Base-by-base conservation (phyloP, 192 early-diverging fungal species). In the Coemansia sp. region DNA sequence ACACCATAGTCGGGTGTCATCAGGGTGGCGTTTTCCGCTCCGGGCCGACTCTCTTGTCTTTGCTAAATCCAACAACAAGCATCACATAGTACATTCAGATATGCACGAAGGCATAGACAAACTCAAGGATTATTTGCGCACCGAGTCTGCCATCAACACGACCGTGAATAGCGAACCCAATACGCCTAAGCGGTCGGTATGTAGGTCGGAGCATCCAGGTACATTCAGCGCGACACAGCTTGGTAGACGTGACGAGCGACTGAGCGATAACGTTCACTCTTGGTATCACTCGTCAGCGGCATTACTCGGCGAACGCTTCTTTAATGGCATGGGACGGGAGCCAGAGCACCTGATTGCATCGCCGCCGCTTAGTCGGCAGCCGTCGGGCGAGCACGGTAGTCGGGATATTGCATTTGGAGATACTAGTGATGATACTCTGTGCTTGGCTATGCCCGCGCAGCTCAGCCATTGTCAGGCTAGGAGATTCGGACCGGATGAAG, bases 1-100 rank as follows among this genome's bases (percentile, higher is more conserved):
- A 7, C 69, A 62, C 33, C 60, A 55, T 74, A 70, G 40, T 33
- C 78, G 36, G 27, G 52, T 61, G 36, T 67, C 61, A 27, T 20
- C 66, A n/a, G 52, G 70, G 2, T 78, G 81, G 80, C 73, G 64
- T 36, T 78, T 83, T 31, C 76, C 75, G 20, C 46, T 72, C 10
- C 75, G 80, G 44, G 47, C 61, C 33, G 80, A 82, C 49, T 72
- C 76, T 46, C 70, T 77, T 20, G 42, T 69, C 5, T 64, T 67
- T 38, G 12, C 70, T 1, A 73, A 66, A 63, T 42, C 72, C 6
- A 16, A 16, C 24, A 42, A 34, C 31, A 42, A 66, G 33, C 81
- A 75, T 61, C 81, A 83, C 46, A 83, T 83, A 40, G 73, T 83
- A 29, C 81, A 83, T 20, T 24, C 65, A 22, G 62, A 66, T 29